phyloP scores from a whole-genome alignment of 164 flowering plant genomes.

The Piper betle region DNA sequence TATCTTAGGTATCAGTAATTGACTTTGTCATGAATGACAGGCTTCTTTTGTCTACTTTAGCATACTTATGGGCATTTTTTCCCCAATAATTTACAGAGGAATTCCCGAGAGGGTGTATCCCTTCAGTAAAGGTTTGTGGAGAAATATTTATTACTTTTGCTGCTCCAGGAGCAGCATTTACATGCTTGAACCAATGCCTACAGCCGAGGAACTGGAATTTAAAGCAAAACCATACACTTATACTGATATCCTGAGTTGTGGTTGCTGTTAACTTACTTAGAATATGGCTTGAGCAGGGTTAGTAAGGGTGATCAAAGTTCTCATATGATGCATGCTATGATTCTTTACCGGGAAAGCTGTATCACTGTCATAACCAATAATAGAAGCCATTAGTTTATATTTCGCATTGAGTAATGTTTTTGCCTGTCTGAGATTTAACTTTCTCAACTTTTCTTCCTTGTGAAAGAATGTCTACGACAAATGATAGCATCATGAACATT shows the following conservation, averaged over 20 bases:
- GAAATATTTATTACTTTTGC: conserved; percentile 62
- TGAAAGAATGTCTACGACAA: too few relatives aligned
- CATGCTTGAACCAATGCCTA: conserved; percentile 53
- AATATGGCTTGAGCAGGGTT: background rate
- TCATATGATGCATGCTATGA: too few relatives aligned
- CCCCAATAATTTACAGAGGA: conserved; percentile 24
- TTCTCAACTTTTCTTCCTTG: too few relatives aligned
- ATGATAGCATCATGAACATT: too few relatives aligned
- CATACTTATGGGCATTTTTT: background rate
- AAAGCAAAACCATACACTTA: conserved; percentile 67
- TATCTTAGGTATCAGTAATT: conserved; percentile 6
- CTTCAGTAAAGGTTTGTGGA: conserved; percentile 72
- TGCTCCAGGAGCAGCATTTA: conserved; percentile 29
- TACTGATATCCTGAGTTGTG: conserved; percentile 45
- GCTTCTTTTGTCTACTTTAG: background rate
- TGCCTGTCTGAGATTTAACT: too few relatives aligned
- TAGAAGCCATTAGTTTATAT: too few relatives aligned
- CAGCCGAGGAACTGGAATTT: conserved; percentile 46
- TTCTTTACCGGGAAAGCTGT: background rate
- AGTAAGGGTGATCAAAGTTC: too few relatives aligned
- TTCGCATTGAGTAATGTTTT: too few relatives aligned
- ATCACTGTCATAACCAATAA: background rate
- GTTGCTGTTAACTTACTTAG: conserved; percentile 43
- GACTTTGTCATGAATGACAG: background rate
- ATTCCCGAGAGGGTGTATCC: conserved; percentile 86